Percentiles rank a stretch among this genome's conserved stretches.
These are phyloP conservation scores for Penicillium janthinellum DNA, from an alignment of 2,329 filamentous ascomycete species.

Conservation along the genomic window DNA sequence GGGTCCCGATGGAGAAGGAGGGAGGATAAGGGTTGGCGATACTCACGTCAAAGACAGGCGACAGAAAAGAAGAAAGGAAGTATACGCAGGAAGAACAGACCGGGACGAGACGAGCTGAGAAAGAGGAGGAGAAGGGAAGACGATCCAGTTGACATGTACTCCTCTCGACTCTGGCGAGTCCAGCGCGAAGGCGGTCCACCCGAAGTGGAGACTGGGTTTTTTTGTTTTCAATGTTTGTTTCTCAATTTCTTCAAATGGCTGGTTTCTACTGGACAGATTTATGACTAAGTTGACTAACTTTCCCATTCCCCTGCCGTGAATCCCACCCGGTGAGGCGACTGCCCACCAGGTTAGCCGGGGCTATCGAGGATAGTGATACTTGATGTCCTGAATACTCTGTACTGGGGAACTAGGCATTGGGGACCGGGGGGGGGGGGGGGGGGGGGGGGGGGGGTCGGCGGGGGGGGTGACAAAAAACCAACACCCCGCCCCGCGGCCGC, in stretches of 20 bases:
- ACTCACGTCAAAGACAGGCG: constrained; percentile 3
- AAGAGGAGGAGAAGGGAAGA: neutral
- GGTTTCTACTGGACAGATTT: neutral
- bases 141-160: neutral
- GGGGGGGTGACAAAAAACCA: no score
- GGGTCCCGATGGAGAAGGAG: neutral
- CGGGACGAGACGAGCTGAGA: neutral
- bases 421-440: neutral
- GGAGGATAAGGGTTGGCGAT: neutral
- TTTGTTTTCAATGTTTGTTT: neutral
- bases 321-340: constrained; percentile 1
- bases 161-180: neutral
- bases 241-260: neutral
- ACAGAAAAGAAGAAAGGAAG: neutral
- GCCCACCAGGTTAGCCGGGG: neutral
- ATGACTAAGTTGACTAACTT: neutral
- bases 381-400: neutral
- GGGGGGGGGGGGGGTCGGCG: no score
- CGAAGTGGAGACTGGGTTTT: neutral
- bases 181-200: neutral
- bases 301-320: neutral
- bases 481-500: no score
- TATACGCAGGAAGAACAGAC: neutral
- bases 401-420: neutral
- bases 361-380: neutral